Conservation (phyloP, 331 rosid genomes). For the Arachis monticola region DNA sequence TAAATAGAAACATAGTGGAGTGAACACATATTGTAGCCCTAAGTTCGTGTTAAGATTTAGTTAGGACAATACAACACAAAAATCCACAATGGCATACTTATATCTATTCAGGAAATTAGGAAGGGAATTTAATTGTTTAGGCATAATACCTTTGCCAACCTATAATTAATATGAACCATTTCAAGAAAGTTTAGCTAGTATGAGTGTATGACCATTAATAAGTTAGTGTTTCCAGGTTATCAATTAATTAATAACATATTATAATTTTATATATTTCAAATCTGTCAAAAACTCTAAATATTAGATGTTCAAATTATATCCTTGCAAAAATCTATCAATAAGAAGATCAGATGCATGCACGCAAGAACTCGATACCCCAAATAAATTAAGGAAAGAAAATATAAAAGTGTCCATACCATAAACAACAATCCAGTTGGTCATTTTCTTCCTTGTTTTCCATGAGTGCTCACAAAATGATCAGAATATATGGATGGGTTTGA, state of each 20-base stretch:
- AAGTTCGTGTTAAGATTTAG: background rate
- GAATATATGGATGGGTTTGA: conserved; percentile 7
- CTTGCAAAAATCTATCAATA: no score
- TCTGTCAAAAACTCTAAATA: no score
- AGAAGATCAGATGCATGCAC: no score
- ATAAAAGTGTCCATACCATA: conserved; percentile 48
- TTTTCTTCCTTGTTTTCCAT: conserved; percentile 45
- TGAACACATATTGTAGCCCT: background rate
- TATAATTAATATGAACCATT: no score
- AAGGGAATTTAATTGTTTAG: background rate
- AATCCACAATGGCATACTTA: background rate
- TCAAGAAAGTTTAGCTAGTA: no score
- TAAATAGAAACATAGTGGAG: background rate
- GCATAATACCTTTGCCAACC: no score
- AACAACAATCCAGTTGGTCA: conserved; percentile 36
- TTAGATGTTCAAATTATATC: no score
- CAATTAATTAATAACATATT: no score
- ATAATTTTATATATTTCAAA: no score
- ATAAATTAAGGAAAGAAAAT: background rate
- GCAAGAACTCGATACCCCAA: no score
- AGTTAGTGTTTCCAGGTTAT: no score
- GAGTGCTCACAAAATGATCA: conserved; percentile 14
- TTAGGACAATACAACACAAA: background rate
- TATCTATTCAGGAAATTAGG: background rate
- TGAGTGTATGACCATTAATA: no score